These are phyloP conservation scores for Papilionanthe hybrid DNA, from an alignment of 116 monocot species.

Conservation along the genomic window DNA sequence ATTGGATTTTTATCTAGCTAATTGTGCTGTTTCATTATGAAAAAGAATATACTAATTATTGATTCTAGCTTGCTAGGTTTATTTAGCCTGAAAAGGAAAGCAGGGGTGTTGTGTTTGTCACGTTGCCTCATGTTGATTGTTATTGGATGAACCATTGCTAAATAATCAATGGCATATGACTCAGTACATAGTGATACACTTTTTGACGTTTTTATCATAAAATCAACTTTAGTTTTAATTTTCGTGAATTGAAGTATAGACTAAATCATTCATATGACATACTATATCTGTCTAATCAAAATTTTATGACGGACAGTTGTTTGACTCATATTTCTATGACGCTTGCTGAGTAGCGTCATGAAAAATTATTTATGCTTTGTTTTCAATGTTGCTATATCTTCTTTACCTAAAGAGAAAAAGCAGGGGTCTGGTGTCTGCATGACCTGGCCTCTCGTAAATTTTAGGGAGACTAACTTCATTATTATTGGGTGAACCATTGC, in stretches of 20 bases:
- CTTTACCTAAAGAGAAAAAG: background rate
- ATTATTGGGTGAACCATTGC: slow-evolving; percentile 19
- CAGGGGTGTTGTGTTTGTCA: slow-evolving; percentile 21
- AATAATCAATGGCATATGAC: background rate
- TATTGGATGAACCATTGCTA: slow-evolving; percentile 11
- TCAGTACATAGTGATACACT: slow-evolving; percentile 11
- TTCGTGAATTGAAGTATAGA: background rate
- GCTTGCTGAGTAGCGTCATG: no score
- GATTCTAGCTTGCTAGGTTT: background rate
- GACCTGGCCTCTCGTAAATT: background rate
- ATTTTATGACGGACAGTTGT: no score
- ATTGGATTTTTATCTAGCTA: background rate
- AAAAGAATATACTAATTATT: background rate
- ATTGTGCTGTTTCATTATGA: background rate
- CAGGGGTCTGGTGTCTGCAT: background rate
- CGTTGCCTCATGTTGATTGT: slow-evolving; percentile 15
- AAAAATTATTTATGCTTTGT: background rate
- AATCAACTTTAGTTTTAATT: background rate
- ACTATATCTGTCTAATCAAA: no score
- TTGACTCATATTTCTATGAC: no score
- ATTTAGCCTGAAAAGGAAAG: slow-evolving; percentile 34
- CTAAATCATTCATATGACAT: background rate
- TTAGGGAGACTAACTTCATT: slow-evolving; percentile 6
- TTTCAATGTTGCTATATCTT: background rate
- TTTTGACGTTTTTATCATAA: background rate